phyloP scores from a whole-genome alignment of 2,329 filamentous ascomycete species.

The Colletotrichum eleusines region DNA sequence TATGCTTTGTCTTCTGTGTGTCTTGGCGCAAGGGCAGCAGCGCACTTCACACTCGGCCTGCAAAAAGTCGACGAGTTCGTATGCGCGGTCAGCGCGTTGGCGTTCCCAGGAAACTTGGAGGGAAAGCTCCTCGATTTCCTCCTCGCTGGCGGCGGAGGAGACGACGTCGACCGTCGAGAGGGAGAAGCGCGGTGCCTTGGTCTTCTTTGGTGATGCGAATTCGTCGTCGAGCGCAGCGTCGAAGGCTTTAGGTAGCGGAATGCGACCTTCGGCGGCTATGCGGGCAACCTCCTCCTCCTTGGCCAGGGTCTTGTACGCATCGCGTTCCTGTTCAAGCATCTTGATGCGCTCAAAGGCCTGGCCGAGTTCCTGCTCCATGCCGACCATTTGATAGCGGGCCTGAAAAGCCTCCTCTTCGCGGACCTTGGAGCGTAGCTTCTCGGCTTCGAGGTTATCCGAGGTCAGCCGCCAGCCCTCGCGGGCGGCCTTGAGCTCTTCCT shows the following conservation, averaged over 20 bases:
- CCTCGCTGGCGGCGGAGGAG: constrained; percentile 67
- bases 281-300: constrained; percentile 80
- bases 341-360: constrained; percentile 72
- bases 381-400: constrained; percentile 74
- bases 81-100: constrained; percentile 74
- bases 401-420: constrained; percentile 78
- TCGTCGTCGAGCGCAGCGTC: constrained; percentile 65
- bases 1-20: constrained; percentile 49
- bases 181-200: constrained; percentile 58
- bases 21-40: constrained; percentile 71
- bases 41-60: constrained; percentile 79
- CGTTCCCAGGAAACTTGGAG: constrained; percentile 68
- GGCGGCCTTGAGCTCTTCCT: constrained; percentile 77
- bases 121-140: constrained; percentile 69
- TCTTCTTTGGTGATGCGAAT: constrained; percentile 71
- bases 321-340: constrained; percentile 78
- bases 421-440: constrained; percentile 71
- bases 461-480: constrained; percentile 65
- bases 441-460: constrained; percentile 71
- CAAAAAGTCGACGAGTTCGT: constrained; percentile 81
- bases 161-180: constrained; percentile 63
- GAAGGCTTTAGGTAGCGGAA: constrained; percentile 71
- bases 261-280: constrained; percentile 77
- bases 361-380: constrained; percentile 75
- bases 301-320: constrained; percentile 77